These are phyloP conservation scores for Botryotinia globosa DNA, from an alignment of 2,329 filamentous ascomycete genomes.

Conservation along the genomic window DNA sequence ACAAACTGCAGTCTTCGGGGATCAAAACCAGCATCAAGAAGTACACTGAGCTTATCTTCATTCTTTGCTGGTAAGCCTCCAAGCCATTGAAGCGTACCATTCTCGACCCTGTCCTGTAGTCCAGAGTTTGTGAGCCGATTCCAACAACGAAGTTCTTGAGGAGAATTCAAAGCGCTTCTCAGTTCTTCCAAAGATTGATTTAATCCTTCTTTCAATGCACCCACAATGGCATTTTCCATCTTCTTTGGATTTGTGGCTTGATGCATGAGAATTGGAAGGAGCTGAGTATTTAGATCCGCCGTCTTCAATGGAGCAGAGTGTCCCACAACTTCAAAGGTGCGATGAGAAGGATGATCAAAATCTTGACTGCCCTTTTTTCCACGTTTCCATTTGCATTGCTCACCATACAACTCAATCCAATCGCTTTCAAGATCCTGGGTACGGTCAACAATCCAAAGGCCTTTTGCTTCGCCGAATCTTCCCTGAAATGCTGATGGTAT, in stretches of 20 bases:
- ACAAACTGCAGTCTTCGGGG: slow-evolving; percentile 49
- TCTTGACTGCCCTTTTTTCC: slow-evolving; percentile 44
- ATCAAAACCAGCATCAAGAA: slow-evolving; percentile 61
- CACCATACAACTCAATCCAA: slow-evolving; percentile 66
- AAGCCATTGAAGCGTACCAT: slow-evolving; percentile 27
- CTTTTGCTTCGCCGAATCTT: slow-evolving; percentile 70
- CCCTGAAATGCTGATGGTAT: slow-evolving; percentile 65
- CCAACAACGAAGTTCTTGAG: slow-evolving; percentile 53
- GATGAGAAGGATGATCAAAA: slow-evolving; percentile 45
- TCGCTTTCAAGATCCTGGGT: slow-evolving; percentile 46
- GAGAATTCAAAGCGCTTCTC: slow-evolving; percentile 49
- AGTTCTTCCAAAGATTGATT: slow-evolving; percentile 52
- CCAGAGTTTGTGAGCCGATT: slow-evolving; percentile 46
- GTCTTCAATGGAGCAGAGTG: slow-evolving; percentile 47
- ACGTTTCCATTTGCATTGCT: slow-evolving; percentile 66
- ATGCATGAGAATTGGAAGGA: slow-evolving; percentile 65
- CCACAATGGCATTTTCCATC: slow-evolving; percentile 50
- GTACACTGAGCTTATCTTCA: slow-evolving; percentile 51
- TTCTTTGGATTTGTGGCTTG: slow-evolving; percentile 46
- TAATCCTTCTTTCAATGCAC: slow-evolving; percentile 51
- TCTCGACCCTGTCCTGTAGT: slow-evolving; percentile 38
- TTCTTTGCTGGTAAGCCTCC: slow-evolving; percentile 28
- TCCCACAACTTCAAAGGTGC: slow-evolving; percentile 64
- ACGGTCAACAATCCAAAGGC: slow-evolving; percentile 66
- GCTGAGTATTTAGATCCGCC: slow-evolving; percentile 62